A percentile compares a stretch with the other conserved stretches of the same genome.
Conservation (phyloP, 805 yeast genomes). For the Candida oleophila region DNA sequence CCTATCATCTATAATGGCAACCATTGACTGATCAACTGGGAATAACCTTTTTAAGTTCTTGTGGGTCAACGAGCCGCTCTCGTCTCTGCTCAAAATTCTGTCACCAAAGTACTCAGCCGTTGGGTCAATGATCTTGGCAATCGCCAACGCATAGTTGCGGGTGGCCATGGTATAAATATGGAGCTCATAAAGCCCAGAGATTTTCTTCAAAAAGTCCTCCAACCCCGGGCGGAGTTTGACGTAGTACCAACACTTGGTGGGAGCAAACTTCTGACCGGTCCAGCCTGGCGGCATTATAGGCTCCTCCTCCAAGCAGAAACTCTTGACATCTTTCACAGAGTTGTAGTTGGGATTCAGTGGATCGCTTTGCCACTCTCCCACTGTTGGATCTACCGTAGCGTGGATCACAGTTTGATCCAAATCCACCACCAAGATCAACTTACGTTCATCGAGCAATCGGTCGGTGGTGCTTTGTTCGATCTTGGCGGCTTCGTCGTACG, state of each 20-base stretch:
- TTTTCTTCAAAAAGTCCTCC: conserved; percentile 62
- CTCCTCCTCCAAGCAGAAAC: conserved; percentile 79
- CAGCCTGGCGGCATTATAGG: conserved; percentile 55
- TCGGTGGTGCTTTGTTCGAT: conserved; percentile 69
- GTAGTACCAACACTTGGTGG: conserved; percentile 78
- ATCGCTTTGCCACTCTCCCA: conserved; percentile 93
- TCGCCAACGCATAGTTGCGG: conserved; percentile 83
- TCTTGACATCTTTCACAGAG: conserved; percentile 76
- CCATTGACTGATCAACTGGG: conserved; percentile 96
- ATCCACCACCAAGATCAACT: conserved; percentile 89
- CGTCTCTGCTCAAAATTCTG: conserved; percentile 88
- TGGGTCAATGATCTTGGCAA: conserved; percentile 91
- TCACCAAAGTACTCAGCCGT: conserved; percentile 84
- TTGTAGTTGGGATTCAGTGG: conserved; percentile 81
- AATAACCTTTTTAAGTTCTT: conserved; percentile 85
- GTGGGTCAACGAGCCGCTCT: conserved; percentile 88
- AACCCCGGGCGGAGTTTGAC: conserved; percentile 92
- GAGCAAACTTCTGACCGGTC: conserved; percentile 59
- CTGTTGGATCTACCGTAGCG: conserved; percentile 96
- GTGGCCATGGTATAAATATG: conserved; percentile 99
- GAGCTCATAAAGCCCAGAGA: conserved; percentile 72
- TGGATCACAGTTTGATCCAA: conserved; percentile 96
- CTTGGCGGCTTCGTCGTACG: conserved; percentile 80
- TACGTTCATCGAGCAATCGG: conserved; percentile 58
- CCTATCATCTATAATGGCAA: conserved; percentile 92